Evolutionary conservation across 257 asterid genomes (phyloP), one percentile per base, ranked within the genome.

Genomic region (Penstemon barbatus): DNA sequence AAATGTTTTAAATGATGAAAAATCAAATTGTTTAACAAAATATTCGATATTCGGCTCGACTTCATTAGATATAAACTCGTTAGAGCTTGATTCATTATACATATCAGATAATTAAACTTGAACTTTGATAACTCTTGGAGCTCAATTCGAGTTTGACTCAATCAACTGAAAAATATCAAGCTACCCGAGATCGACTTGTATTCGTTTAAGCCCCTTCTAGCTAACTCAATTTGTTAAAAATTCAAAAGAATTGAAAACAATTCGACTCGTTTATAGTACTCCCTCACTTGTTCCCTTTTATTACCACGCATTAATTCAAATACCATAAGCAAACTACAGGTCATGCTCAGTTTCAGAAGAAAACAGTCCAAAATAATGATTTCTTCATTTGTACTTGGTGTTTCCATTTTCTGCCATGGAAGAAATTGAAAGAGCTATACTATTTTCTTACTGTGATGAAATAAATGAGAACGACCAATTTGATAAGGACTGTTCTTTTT

Each of bases 331-430:
- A 9, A 46, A 49, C 62, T 45, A 70, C 76, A 70, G 69, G 51
- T 50, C 10, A 25, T 49, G 18, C 48, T 69, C 60, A 65, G 49
- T 63, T 52, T 71, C 57, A 75, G 54, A 65, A 58, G 45, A 48
- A 45, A 62, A 4, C 63, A 49, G 62, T 44, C 69, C 48, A 43
- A 37, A 51, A 44, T 43, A 71, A 63, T 55, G 71, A 57, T 72
- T 55, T 59, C 58, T 60, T 63, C 45, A 60, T 40, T 51, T 54
- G 19, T 39, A 52, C 45, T 19, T 8, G 33, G 52, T 37, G 40
- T 25, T 25, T 44, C 62, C 43, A 33, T 55, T 48, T 72, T 62
- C 15, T 46, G 41, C 15, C 9, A 5, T 8, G 5, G 57, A 7
- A 19, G 11, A 54, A 46, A 8, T 37, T 10, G 49, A 38, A 7